Evolutionary conservation across 2,329 filamentous ascomycete genomes (phyloP).

Genomic region (Thermochaetoides dissita): DNA sequence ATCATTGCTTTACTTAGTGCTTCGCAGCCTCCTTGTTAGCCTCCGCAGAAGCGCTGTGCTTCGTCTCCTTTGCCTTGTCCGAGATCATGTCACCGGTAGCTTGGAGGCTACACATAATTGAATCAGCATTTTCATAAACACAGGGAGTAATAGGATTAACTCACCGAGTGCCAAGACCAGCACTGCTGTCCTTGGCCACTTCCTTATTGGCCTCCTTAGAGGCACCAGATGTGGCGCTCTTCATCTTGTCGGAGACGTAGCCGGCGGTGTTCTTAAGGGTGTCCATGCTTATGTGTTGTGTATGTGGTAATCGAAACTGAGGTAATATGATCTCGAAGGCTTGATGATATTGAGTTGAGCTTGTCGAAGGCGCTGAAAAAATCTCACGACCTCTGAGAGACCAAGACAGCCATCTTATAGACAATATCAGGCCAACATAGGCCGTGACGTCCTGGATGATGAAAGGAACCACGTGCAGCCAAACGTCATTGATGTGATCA

Average conservation of each 20-base stretch:
- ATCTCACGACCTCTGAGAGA: no score
- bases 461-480: no score
- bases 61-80: constrained; percentile 22
- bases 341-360: constrained; percentile 7
- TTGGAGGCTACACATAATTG: constrained; percentile 13
- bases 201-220: constrained; percentile 11
- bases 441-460: no score
- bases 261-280: constrained; percentile 38
- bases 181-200: constrained; percentile 38
- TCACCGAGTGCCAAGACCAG: constrained; percentile 30
- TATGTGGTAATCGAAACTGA: constrained; percentile 7
- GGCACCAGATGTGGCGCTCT: constrained; percentile 12
- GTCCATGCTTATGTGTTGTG: constrained; percentile 23
- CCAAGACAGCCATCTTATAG: no score
- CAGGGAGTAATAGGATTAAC: constrained; percentile 2
- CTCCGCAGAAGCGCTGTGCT: constrained; percentile 23
- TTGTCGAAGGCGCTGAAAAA: neutral
- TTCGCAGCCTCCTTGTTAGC: constrained; percentile 25
- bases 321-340: constrained; percentile 5
- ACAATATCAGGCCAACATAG: no score
- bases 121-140: constrained; percentile 2
- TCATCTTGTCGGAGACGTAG: constrained; percentile 44
- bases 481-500: no score
- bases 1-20: constrained; percentile 18
- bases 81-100: constrained; percentile 21